Percentiles rank a stretch among this genome's conserved stretches.
These are phyloP conservation scores for Aphanomyces euteiches DNA, from an alignment of 352 stramenopile genomes.

Conservation along the genomic window DNA sequence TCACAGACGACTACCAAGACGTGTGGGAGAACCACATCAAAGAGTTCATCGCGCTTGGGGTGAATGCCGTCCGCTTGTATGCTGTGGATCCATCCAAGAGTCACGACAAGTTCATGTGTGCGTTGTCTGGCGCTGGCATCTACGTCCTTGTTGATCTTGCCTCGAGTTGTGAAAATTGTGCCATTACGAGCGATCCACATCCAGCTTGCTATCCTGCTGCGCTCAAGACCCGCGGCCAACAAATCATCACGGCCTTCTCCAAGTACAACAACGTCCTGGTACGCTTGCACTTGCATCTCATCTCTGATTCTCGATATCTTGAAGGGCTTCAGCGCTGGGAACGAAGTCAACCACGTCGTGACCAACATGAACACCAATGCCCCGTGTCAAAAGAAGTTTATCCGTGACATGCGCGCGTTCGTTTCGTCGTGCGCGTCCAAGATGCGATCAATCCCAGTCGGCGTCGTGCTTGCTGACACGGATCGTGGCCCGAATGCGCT, in stretches of 20 bases:
- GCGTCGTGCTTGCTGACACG: conserved; percentile 63
- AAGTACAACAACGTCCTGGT: conserved; percentile 65
- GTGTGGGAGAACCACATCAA: conserved; percentile 69
- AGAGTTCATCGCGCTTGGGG: conserved; percentile 55
- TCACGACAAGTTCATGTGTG: conserved; percentile 85
- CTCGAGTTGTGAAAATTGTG: conserved; percentile 55
- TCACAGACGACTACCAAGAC: conserved; percentile 61
- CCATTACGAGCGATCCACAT: conserved; percentile 52
- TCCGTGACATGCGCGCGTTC: conserved; percentile 81
- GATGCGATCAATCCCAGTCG: conserved; percentile 68
- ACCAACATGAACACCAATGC: conserved; percentile 54
- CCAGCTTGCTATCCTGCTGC: conserved; percentile 57
- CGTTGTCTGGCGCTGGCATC: conserved; percentile 64
- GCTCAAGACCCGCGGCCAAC: conserved; percentile 69
- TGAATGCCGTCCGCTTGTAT: conserved; percentile 82
- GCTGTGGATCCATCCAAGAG: conserved; percentile 62
- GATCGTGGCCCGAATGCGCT: conserved; percentile 55
- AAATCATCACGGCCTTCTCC: conserved; percentile 76
- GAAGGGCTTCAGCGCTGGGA: conserved; percentile 58
- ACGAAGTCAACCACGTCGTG: conserved; percentile 78
- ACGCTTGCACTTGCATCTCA: background rate
- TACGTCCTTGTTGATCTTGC: conserved; percentile 69
- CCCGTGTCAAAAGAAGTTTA: conserved; percentile 86
- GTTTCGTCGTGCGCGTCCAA: conserved; percentile 46
- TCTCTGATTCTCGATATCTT: background rate